These are phyloP conservation scores for Mycena rebaudengoi DNA, from an alignment of 768 basidiomycete genomes.

Conservation along the genomic window DNA sequence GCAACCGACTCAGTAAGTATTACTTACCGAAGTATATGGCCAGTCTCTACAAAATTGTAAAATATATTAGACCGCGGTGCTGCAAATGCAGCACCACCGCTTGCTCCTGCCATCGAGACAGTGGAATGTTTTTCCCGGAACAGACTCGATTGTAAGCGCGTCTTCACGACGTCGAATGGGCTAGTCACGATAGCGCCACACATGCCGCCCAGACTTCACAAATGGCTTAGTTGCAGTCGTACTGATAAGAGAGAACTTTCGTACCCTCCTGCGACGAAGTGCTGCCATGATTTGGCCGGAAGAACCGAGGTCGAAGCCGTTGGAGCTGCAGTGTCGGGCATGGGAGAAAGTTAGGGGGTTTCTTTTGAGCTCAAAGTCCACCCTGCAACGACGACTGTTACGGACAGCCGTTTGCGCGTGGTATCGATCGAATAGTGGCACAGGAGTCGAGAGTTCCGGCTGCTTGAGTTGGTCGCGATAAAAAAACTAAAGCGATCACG, in stretches of 20 bases:
- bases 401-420: too few species aligned
- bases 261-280: constrained; percentile 89
- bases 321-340: constrained; percentile 36
- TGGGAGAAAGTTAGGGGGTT: too few species aligned
- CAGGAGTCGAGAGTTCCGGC: too few species aligned
- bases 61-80: constrained; percentile 63
- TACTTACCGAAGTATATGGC: constrained; percentile 83
- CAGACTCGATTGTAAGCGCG: constrained; percentile 91
- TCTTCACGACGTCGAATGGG: constrained; percentile 98
- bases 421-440: too few species aligned
- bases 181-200: constrained; percentile 96
- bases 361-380: too few species aligned
- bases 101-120: constrained; percentile 48
- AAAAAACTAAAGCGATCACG: too few species aligned
- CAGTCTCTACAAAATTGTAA: constrained; percentile 96
- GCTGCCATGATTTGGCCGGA: constrained; percentile 83
- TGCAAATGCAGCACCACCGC: constrained; percentile 46
- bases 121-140: constrained; percentile 59
- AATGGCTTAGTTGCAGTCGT: constrained; percentile 12
- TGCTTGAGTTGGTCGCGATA: too few species aligned
- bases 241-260: constrained; percentile 35
- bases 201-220: constrained; percentile 91
- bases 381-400: too few species aligned
- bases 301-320: constrained; percentile 49
- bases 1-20: background rate